Evolutionary conservation across 371 early-diverging fungal species (phyloP).

Genomic region (Mucor lusitanicus): DNA sequence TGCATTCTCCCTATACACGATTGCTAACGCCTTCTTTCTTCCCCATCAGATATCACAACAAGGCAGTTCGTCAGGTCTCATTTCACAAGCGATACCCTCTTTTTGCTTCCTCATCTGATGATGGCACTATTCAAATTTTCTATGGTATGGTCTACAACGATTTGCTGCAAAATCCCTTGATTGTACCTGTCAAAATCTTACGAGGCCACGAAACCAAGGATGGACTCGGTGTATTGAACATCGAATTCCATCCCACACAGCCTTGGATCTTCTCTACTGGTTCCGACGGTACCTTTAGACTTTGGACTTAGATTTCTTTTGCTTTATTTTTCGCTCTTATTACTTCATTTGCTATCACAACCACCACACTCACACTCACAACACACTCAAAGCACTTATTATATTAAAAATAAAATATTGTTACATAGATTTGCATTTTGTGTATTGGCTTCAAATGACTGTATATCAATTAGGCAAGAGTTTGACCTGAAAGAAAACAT

Average conservation of each 20-base stretch:
- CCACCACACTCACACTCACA: neutral
- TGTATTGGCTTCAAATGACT: too few species aligned
- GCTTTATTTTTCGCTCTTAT: neutral
- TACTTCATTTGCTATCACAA: neutral
- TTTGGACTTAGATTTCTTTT: conserved; percentile 66
- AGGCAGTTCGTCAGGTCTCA: conserved; percentile 87
- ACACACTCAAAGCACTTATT: neutral
- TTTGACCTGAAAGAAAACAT: too few species aligned
- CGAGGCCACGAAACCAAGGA: conserved; percentile 78
- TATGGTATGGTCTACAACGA: conserved; percentile 97
- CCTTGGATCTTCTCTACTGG: conserved; percentile 94
- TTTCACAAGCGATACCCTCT: conserved; percentile 91
- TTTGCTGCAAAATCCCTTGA: conserved; percentile 92
- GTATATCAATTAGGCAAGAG: too few species aligned
- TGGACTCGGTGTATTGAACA: conserved; percentile 76
- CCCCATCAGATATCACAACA: conserved; percentile 70
- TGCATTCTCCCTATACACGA: too few species aligned
- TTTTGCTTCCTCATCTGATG: conserved; percentile 93
- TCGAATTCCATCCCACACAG: conserved; percentile 94
- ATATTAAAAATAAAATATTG: too few species aligned
- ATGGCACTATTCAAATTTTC: conserved; percentile 92
- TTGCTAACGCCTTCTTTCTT: neutral
- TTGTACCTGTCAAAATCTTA: conserved; percentile 96
- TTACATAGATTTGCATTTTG: too few species aligned
- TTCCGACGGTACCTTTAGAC: conserved; percentile 75